Percentiles rank a stretch among this genome's conserved stretches.
Evolutionary conservation across 352 stramenopile genomes (phyloP).

Genomic region (Globisporangium nunn): DNA sequence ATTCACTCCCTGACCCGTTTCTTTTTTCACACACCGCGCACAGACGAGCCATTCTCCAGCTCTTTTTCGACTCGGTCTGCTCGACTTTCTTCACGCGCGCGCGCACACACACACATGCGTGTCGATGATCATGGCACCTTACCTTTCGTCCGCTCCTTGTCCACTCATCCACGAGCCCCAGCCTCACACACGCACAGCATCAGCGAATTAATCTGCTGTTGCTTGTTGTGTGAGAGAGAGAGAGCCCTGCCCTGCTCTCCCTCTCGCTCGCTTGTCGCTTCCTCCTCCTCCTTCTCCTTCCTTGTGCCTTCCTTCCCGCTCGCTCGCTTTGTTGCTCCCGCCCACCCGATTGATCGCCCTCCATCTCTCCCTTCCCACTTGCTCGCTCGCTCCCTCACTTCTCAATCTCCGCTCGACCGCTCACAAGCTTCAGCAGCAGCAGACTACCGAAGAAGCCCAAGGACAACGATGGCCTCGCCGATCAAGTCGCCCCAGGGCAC

Average conservation of each 20-base stretch:
- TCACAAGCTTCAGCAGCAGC: neutral
- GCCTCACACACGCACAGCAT: neutral
- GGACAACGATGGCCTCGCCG: neutral
- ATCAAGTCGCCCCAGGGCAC: conserved; percentile 6
- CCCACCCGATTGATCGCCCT: no score
- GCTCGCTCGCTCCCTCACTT: conserved; percentile 7
- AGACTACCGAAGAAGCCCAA: neutral
- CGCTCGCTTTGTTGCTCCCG: neutral
- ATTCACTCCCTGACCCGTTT: conserved; percentile 1
- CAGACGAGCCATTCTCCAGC: conserved; percentile 1
- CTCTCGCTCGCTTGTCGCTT: no score
- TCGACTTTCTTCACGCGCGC: no score
- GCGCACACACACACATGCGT: no score
- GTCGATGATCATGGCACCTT: no score
- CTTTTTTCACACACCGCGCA: neutral
- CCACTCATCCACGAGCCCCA: no score
- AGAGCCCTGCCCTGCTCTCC: neutral
- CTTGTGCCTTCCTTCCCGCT: neutral
- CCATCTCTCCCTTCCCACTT: neutral
- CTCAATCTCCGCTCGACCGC: conserved; percentile 4
- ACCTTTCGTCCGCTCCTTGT: no score
- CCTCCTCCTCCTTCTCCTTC: neutral
- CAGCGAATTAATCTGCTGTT: neutral
- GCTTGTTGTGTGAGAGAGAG: neutral
- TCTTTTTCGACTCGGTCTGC: neutral